Conservation (phyloP, 2,329 filamentous ascomycete genomes). For the Fusarium longipes region DNA sequence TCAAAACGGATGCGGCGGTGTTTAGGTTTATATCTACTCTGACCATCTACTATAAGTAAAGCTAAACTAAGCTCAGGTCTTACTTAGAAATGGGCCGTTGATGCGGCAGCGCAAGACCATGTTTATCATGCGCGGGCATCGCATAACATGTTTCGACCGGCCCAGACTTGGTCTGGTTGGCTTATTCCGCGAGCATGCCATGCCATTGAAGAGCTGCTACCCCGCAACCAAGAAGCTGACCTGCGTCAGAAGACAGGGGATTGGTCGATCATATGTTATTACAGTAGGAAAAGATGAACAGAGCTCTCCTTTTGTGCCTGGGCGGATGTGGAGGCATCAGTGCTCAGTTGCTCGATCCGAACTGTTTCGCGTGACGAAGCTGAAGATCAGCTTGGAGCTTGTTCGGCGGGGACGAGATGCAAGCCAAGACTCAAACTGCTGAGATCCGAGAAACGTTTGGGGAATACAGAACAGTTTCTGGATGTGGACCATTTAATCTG, state of each 20-base stretch:
- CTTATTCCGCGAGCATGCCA: slow-evolving; percentile 20
- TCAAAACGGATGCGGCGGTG: slow-evolving; percentile 32
- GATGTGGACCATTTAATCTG: slow-evolving; percentile 15
- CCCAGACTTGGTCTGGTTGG: slow-evolving; percentile 21
- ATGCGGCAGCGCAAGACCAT: slow-evolving; percentile 45
- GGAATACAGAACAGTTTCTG: slow-evolving; percentile 8
- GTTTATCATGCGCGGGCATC: slow-evolving; percentile 35
- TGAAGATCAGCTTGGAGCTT: slow-evolving; percentile 32
- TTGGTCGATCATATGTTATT: slow-evolving; percentile 32
- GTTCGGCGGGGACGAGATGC: slow-evolving; percentile 43
- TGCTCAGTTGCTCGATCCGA: slow-evolving; percentile 16
- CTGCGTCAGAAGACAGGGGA: slow-evolving; percentile 43
- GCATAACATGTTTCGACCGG: slow-evolving; percentile 33
- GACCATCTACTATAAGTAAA: neutral
- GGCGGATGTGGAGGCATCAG: slow-evolving; percentile 7
- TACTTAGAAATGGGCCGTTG: slow-evolving; percentile 43
- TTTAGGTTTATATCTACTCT: slow-evolving; percentile 40
- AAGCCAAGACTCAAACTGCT: slow-evolving; percentile 39
- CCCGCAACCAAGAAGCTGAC: slow-evolving; percentile 43
- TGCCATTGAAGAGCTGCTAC: slow-evolving; percentile 39
- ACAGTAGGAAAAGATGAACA: slow-evolving; percentile 2
- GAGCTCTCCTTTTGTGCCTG: slow-evolving; percentile 19
- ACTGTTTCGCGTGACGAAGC: neutral
- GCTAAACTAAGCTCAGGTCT: slow-evolving; percentile 41
- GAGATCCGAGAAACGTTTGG: neutral